phyloP scores from a whole-genome alignment of 192 early-diverging fungal species.

The Umbelopsis ramanniana region DNA sequence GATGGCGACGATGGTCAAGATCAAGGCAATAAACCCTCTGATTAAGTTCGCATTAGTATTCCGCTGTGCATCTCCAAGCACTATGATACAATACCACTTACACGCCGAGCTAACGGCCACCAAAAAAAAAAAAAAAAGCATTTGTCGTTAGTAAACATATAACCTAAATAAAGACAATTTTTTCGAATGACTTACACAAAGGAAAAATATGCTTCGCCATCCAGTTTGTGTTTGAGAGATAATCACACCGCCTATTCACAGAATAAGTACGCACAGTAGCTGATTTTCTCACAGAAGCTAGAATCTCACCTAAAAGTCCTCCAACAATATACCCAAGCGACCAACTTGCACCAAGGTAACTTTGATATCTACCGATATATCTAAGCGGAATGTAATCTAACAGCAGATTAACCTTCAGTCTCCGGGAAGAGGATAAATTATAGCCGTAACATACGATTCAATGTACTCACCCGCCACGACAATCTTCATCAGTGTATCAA shows the following conservation, averaged over 20 bases:
- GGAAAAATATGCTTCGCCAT: constrained; percentile 40
- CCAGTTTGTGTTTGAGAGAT: constrained; percentile 49
- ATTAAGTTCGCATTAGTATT: constrained; percentile 37
- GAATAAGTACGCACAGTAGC: constrained; percentile 36
- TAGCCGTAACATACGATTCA: background rate
- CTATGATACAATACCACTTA: constrained; percentile 27
- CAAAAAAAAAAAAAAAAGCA: background rate
- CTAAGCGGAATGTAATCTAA: constrained; percentile 41
- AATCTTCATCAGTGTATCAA: constrained; percentile 52
- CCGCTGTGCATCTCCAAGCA: background rate
- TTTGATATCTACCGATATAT: constrained; percentile 38
- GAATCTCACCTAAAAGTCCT: constrained; percentile 35
- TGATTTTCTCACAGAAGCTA: constrained; percentile 35
- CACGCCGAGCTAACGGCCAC: constrained; percentile 51
- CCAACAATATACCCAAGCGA: constrained; percentile 37
- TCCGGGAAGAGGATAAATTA: background rate
- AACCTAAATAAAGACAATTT: constrained; percentile 4
- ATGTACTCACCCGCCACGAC: constrained; percentile 45
- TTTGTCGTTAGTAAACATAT: constrained; percentile 45
- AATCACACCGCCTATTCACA: constrained; percentile 46
- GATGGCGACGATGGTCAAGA: constrained; percentile 41
- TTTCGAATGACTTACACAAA: constrained; percentile 23
- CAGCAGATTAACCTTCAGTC: background rate
- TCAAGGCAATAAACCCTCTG: constrained; percentile 41
- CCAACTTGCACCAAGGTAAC: constrained; percentile 33